Evolutionary conservation across 2,329 filamentous ascomycete species (phyloP).

Genomic region (Cladosporium colombiae): DNA sequence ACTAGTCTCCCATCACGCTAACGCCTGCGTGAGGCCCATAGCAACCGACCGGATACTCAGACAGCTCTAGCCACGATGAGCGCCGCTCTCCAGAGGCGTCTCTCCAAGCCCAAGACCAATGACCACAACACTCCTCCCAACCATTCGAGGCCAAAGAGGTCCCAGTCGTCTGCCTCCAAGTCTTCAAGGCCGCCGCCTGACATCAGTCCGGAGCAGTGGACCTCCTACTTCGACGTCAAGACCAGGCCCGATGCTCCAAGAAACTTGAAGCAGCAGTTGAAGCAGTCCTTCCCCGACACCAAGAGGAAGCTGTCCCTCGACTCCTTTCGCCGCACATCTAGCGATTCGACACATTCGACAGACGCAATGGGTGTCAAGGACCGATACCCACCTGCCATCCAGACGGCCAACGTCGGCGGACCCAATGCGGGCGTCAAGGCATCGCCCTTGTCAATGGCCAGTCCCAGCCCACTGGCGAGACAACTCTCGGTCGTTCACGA

Average conservation of each 20-base stretch:
- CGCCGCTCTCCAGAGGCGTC: constrained; percentile 14
- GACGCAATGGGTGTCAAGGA: constrained; percentile 23
- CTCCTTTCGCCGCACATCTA: constrained; percentile 11
- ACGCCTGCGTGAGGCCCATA: constrained; percentile 12
- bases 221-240: constrained; percentile 24
- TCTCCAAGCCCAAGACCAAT: constrained; percentile 19
- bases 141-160: constrained; percentile 7
- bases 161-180: constrained; percentile 14
- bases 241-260: constrained; percentile 21
- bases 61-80: constrained; percentile 16
- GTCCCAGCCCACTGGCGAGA: constrained; percentile 19
- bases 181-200: constrained; percentile 5
- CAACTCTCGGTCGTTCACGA: constrained; percentile 35
- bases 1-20: constrained; percentile 3
- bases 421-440: constrained; percentile 22
- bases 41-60: constrained; percentile 15
- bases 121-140: constrained; percentile 12
- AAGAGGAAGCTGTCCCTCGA: constrained; percentile 18
- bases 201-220: constrained; percentile 6
- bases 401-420: constrained; percentile 19
- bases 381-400: constrained; percentile 13
- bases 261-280: constrained; percentile 26
- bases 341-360: constrained; percentile 7
- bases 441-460: constrained; percentile 25
- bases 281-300: constrained; percentile 24